Evolutionary conservation across 176 grass and related monocot genomes (phyloP).

Genomic region (Tillandsia leiboldiana): DNA sequence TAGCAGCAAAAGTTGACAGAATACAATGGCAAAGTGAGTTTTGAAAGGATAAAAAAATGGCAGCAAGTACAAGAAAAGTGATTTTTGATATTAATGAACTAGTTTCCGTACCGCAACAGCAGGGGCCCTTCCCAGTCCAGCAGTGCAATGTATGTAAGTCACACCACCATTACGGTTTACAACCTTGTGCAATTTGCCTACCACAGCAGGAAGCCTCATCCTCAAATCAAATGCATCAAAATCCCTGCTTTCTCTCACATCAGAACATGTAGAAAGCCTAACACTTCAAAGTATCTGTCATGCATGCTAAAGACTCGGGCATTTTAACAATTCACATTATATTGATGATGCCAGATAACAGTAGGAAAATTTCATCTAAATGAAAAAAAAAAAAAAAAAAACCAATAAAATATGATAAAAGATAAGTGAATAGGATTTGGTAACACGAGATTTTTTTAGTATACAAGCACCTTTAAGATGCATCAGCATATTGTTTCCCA

Average conservation of each 20-base stretch:
- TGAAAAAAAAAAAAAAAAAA: too few species aligned
- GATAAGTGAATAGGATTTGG: too few species aligned
- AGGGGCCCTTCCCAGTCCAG: conserved; percentile 95
- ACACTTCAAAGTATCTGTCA: conserved; percentile 5
- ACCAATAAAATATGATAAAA: too few species aligned
- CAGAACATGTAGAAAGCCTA: conserved; percentile 11
- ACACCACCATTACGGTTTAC: conserved; percentile 62
- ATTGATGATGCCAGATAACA: too few species aligned
- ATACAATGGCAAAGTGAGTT: neutral
- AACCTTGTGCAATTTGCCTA: conserved; percentile 85
- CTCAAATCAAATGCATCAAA: conserved; percentile 99
- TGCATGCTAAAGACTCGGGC: neutral
- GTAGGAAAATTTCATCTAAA: too few species aligned
- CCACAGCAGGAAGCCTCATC: conserved; percentile 84
- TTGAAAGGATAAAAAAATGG: neutral
- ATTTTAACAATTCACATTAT: neutral
- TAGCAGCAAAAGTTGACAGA: neutral
- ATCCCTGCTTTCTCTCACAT: conserved; percentile 49
- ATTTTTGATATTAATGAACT: neutral
- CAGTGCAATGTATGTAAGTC: conserved; percentile 96
- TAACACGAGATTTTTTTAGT: too few species aligned
- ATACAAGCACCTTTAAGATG: too few species aligned
- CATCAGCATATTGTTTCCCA: too few species aligned
- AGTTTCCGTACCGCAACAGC: conserved; percentile 61
- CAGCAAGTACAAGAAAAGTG: neutral